phyloP scores from a whole-genome alignment of 2,329 filamentous ascomycete genomes.

The Simplicillium sp. region DNA sequence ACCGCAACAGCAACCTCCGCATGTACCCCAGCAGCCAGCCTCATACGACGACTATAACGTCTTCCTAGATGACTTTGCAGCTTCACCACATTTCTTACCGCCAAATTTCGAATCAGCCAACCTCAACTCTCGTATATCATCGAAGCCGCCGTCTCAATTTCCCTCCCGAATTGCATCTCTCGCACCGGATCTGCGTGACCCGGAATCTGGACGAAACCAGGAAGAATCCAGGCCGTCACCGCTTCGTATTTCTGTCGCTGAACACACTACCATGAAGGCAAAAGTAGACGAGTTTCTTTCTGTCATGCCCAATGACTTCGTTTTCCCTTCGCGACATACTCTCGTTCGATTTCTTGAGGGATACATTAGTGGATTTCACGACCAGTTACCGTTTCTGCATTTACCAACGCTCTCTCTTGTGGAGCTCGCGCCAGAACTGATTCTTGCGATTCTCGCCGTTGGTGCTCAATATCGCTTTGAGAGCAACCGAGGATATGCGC shows the following conservation, averaged over 20 bases:
- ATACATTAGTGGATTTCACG: conserved; percentile 58
- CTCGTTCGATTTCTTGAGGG: conserved; percentile 60
- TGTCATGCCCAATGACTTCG: conserved; percentile 52
- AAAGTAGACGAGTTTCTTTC: conserved; percentile 53
- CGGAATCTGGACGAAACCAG: conserved; percentile 20
- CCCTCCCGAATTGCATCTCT: conserved; percentile 46
- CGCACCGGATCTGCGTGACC: conserved; percentile 41
- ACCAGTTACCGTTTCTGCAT: conserved; percentile 52
- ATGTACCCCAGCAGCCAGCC: conserved; percentile 22
- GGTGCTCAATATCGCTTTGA: conserved; percentile 59
- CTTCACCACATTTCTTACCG: conserved; percentile 45
- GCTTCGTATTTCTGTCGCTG: conserved; percentile 42
- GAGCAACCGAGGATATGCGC: conserved; percentile 45
- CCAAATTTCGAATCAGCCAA: conserved; percentile 40
- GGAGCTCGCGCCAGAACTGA: conserved; percentile 57
- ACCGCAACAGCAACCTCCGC: conserved; percentile 17
- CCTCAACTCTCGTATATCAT: conserved; percentile 27
- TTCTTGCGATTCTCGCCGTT: conserved; percentile 58
- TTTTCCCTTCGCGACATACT: conserved; percentile 60
- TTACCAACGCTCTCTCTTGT: conserved; percentile 54
- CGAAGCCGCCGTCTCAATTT: conserved; percentile 41
- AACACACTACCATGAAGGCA: conserved; percentile 46
- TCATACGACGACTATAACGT: conserved; percentile 49
- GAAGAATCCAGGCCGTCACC: conserved; percentile 17
- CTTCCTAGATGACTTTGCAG: conserved; percentile 47